Base-by-base conservation (phyloP, 2,329 filamentous ascomycete species). In the Trichophyton benhamiae region DNA sequence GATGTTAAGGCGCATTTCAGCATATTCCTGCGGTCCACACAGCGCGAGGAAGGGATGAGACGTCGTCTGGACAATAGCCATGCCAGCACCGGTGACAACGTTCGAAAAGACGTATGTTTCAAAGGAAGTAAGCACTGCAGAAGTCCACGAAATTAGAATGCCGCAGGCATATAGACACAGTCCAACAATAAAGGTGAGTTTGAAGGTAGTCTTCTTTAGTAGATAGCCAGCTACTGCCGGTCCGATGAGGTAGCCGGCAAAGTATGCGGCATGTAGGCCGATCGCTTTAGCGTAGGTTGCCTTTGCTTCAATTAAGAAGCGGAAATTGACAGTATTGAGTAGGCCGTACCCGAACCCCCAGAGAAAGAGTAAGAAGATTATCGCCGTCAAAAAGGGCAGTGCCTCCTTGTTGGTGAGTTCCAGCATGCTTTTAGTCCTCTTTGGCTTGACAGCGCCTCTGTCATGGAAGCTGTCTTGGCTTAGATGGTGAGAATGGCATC, bases 281-380 rank as follows among this genome's bases (percentile, higher is more conserved):
- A 79, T 70, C 2, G 74, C 76, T 67, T 82, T 75, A 13, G 72
- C 75, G 4, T 72, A 65, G 5, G 71, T 76, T 69, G 81, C 78
- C 3, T 74, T 69, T 1, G 80, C 79, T 11, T 84, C 78, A 11
- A 69, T 65, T 66, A 83, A 80, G 66, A 86, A 85, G 60, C 82
- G 80, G 0, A 71, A 68, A 70, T 95, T 95, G 30, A 96, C 80
- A 0, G 86, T 87, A 68, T 94, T 90, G 4, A 96, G 78, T 1
- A 96, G 80, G 0, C 91, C 91, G 67, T 96, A 96, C 0, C 90
- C 91, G 62, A 96, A 87, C 0, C 91, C 91, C 91, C 90, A 95
- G 2, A 96, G 77, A 65, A 95, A 85, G 74, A 96, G 95, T 0
- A 96, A 77, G 5, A 91, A 81, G 0, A 88, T 89, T 22, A 95